Evolutionary conservation across 805 yeast species (phyloP), one percentile per base, ranked within the genome.

Genomic region (Kuraishia molischiana): DNA sequence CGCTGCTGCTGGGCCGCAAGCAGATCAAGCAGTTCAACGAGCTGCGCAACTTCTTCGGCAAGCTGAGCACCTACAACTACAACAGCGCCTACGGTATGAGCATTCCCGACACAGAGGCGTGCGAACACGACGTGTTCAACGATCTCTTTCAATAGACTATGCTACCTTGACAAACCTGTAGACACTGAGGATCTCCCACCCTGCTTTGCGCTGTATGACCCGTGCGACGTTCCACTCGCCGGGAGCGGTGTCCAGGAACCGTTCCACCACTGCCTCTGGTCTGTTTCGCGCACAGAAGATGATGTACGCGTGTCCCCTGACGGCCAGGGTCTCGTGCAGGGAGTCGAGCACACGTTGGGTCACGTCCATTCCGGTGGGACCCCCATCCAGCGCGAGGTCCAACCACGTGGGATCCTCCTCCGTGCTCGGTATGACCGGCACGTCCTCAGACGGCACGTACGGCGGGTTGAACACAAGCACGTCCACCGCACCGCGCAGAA

Each of bases 391-490:
- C 0, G 98, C 98, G 39, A 90, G 59, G 53, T 90, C 96, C 1
- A 92, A 64, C 96, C 97, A 87, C 13, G 65, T 63, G 22, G 69
- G 66, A 15, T 73, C 77, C 8, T 67, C 72, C 3, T 64, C 66
- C 0, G 45, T 32, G 1, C 41, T 42, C 0, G 92, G 92, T 1
- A 72, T 46, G 0, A 44, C 51, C 0, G 97, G 97, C 0, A 85
- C 82, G 0, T 50, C 52, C 41, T 78, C 87, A 1, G 90, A 85
- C 0, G 98, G 98, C 1, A 92, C 98, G 53, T 92, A 92, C 0
- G 98, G 98, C 0, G 98, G 98, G 51, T 92, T 92, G 59, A 92
- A 92, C 1, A 92, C 66, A 18, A 92, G 61, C 1, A 90, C 40
- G 50, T 92, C 97, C 2, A 87, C 67, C 4, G 59, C 36, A 2